Conservation (phyloP, 345 rosid genomes). For the Lenwebbia sp. region DNA sequence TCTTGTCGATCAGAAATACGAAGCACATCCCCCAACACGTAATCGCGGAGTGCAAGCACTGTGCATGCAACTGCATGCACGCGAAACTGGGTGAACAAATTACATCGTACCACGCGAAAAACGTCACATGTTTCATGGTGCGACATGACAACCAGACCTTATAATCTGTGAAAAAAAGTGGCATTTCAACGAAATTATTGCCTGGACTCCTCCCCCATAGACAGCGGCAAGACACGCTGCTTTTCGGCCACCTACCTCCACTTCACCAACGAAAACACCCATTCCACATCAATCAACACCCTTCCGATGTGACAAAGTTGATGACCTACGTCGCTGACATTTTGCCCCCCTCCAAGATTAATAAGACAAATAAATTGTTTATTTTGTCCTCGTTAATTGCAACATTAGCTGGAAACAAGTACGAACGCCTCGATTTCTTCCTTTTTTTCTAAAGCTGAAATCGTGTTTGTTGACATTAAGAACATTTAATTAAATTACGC, state of each 20-base stretch:
- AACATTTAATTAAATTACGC: too few species aligned
- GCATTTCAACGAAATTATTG: not conserved
- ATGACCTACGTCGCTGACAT: not conserved
- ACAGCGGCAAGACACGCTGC: not conserved
- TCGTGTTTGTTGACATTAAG: too few species aligned
- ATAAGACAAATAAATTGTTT: not conserved
- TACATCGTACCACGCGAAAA: not conserved
- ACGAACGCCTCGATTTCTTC: not conserved
- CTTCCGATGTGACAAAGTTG: not conserved
- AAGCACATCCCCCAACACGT: too few species aligned
- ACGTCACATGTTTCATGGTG: not conserved
- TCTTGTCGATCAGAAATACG: too few species aligned
- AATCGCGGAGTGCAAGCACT: not conserved
- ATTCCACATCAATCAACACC: too few species aligned
- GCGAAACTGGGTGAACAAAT: not conserved
- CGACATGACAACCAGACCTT: too few species aligned
- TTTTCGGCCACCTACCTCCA: conserved; percentile 4
- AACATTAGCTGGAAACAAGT: not conserved
- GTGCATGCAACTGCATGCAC: not conserved
- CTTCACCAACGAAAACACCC: not conserved
- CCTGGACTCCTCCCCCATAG: not conserved
- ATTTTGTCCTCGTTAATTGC: not conserved
- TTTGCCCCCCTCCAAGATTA: not conserved
- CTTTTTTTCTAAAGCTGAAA: too few species aligned
- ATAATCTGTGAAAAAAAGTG: too few species aligned